These are phyloP conservation scores for Fennellomyces sp. DNA, from an alignment of 371 early-diverging fungal genomes.

Conservation along the genomic window DNA sequence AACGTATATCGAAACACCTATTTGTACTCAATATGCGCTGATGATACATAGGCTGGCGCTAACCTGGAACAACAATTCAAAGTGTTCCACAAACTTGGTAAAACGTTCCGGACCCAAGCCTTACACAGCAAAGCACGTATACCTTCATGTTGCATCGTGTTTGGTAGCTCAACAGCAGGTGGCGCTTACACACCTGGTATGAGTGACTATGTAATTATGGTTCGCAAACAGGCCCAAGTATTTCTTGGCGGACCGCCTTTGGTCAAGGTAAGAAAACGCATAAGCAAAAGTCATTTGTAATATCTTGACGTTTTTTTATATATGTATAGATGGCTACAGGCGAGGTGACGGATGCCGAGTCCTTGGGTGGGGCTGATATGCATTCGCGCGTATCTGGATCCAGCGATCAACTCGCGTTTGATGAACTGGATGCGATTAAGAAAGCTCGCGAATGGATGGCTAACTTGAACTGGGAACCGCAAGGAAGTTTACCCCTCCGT, in stretches of 20 bases:
- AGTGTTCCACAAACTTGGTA: conserved; percentile 76
- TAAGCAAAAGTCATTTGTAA: too few species aligned
- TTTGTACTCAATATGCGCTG: neutral
- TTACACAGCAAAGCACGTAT: conserved; percentile 65
- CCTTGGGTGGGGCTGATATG: conserved; percentile 79
- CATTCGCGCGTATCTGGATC: conserved; percentile 71
- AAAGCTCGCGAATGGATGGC: conserved; percentile 72
- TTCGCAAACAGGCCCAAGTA: conserved; percentile 70
- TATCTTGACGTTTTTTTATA: too few species aligned
- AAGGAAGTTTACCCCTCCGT: conserved; percentile 53
- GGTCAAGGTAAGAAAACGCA: too few species aligned
- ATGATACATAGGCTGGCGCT: conserved; percentile 62
- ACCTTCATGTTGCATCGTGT: conserved; percentile 72
- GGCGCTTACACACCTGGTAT: conserved; percentile 79
- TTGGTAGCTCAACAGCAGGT: conserved; percentile 81
- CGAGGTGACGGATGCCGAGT: conserved; percentile 73
- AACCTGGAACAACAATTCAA: conserved; percentile 73
- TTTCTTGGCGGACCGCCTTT: conserved; percentile 79
- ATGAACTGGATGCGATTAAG: conserved; percentile 67
- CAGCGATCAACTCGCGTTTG: conserved; percentile 67
- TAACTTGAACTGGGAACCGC: conserved; percentile 66
- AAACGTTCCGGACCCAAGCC: conserved; percentile 67
- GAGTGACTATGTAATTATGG: conserved; percentile 65
- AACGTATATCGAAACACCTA: conserved; percentile 5
- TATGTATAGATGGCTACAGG: conserved; percentile 84